Percentiles rank a stretch among this genome's conserved stretches.
phyloP scores from a whole-genome alignment of 345 rosid species.

The Dovyalis caffra region DNA sequence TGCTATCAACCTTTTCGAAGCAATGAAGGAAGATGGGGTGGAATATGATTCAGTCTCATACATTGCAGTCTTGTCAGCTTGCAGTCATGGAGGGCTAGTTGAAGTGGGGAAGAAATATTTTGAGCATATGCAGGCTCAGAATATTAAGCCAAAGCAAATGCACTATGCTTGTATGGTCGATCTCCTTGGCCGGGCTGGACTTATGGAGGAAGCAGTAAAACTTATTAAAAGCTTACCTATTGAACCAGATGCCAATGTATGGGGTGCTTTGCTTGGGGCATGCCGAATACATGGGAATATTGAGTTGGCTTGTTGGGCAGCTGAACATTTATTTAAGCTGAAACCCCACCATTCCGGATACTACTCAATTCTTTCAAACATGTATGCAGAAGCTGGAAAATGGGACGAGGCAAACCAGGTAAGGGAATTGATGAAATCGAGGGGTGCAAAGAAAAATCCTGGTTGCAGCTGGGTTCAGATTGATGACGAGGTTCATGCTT shows the following conservation, averaged over 20 bases:
- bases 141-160: slow-evolving; percentile 35
- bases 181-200: slow-evolving; percentile 54
- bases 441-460: slow-evolving; percentile 51
- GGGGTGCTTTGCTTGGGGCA: slow-evolving; percentile 60
- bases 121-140: slow-evolving; percentile 31
- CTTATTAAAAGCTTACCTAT: slow-evolving; percentile 33
- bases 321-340: slow-evolving; percentile 43
- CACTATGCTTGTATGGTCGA: slow-evolving; percentile 61
- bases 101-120: slow-evolving; percentile 46
- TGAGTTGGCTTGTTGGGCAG: slow-evolving; percentile 42
- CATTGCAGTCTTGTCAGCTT: slow-evolving; percentile 46
- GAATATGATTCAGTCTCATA: slow-evolving; percentile 46
- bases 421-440: slow-evolving; percentile 43
- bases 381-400: slow-evolving; percentile 43
- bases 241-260: slow-evolving; percentile 40
- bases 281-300: slow-evolving; percentile 45
- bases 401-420: slow-evolving; percentile 49
- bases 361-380: slow-evolving; percentile 47
- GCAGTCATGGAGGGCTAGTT: slow-evolving; percentile 51
- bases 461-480: slow-evolving; percentile 64
- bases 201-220: slow-evolving; percentile 37
- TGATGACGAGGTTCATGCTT: slow-evolving; percentile 47
- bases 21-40: slow-evolving; percentile 39
- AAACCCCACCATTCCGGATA: slow-evolving; percentile 53
- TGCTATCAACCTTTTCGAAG: slow-evolving; percentile 42